Percentiles rank a stretch among this genome's conserved stretches.
Conservation (phyloP, 108 stramenopile genomes). For the Cyclotella choctawhatcheeana region DNA sequence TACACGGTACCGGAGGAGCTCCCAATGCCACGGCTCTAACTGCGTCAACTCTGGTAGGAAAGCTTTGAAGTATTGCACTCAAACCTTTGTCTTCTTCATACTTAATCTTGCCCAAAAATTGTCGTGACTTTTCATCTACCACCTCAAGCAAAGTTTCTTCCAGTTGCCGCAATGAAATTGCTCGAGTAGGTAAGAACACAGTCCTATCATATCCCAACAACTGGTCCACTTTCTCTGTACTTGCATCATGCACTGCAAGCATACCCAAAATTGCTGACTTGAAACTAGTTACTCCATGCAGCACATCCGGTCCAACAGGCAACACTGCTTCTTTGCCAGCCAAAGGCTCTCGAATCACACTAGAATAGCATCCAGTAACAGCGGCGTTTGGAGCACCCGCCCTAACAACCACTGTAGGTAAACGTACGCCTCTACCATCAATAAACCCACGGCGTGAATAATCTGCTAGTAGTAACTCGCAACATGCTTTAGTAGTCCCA, state of each 20-base stretch:
- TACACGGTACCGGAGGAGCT: slow-evolving; percentile 37
- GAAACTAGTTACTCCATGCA: slow-evolving; percentile 60
- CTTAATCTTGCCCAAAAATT: slow-evolving; percentile 38
- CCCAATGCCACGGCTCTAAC: slow-evolving; percentile 49
- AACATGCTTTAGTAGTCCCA: slow-evolving; percentile 66
- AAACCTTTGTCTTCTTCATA: slow-evolving; percentile 58
- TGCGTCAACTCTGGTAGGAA: slow-evolving; percentile 62
- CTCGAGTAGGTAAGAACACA: slow-evolving; percentile 55
- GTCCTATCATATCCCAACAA: slow-evolving; percentile 65
- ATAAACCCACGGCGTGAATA: slow-evolving; percentile 57
- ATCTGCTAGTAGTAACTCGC: slow-evolving; percentile 62
- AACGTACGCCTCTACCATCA: slow-evolving; percentile 57
- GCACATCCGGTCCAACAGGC: slow-evolving; percentile 51
- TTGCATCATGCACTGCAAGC: slow-evolving; percentile 53
- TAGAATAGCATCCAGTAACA: slow-evolving; percentile 51
- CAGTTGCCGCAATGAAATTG: slow-evolving; percentile 50
- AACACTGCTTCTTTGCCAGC: slow-evolving; percentile 43
- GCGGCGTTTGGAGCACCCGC: slow-evolving; percentile 67
- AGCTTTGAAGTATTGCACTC: slow-evolving; percentile 45
- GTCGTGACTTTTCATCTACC: slow-evolving; percentile 20
- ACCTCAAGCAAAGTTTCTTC: slow-evolving; percentile 47
- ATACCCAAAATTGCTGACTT: slow-evolving; percentile 50
- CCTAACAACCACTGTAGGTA: slow-evolving; percentile 62
- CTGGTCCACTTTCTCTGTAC: slow-evolving; percentile 28
- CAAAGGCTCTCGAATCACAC: slow-evolving; percentile 61